Evolutionary conservation across 1,284 basidiomycete genomes (phyloP).

Genomic region (Ganoderma leucocontextum): DNA sequence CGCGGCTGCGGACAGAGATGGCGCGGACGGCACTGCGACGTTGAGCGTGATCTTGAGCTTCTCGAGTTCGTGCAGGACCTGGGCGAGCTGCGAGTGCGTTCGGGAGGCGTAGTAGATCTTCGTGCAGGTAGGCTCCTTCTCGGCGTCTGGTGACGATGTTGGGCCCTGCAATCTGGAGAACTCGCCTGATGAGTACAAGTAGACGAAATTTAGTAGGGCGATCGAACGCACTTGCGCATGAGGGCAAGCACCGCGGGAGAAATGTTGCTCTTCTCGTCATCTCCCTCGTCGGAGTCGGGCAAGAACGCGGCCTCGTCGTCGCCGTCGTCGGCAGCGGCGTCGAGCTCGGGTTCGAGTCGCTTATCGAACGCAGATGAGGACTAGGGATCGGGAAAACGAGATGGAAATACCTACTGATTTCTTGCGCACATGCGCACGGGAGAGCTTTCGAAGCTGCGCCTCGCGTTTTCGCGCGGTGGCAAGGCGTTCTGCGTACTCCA

Average conservation of each 20-base stretch:
- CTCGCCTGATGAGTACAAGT: too few species aligned
- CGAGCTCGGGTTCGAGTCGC: constrained; percentile 13
- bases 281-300: constrained; percentile 50
- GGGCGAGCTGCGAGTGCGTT: constrained; percentile 94
- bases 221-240: constrained; percentile 73
- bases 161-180: not conserved
- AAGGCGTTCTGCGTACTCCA: constrained; percentile 69
- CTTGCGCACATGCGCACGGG: constrained; percentile 58
- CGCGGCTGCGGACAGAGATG: not conserved
- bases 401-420: constrained; percentile 54
- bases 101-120: constrained; percentile 95
- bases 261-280: constrained; percentile 32
- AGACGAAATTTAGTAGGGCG: not conserved
- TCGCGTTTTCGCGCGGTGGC: constrained; percentile 68
- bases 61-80: constrained; percentile 87
- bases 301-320: constrained; percentile 67
- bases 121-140: constrained; percentile 68
- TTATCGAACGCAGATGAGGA: not conserved
- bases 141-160: constrained; percentile 35
- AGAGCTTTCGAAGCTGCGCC: constrained; percentile 39
- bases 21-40: constrained; percentile 31
- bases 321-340: constrained; percentile 24
- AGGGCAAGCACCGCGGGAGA: constrained; percentile 81
- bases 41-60: constrained; percentile 64
- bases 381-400: not conserved